Conservation (phyloP, 164 flowering plant genomes). For the Stephania cephalantha region DNA sequence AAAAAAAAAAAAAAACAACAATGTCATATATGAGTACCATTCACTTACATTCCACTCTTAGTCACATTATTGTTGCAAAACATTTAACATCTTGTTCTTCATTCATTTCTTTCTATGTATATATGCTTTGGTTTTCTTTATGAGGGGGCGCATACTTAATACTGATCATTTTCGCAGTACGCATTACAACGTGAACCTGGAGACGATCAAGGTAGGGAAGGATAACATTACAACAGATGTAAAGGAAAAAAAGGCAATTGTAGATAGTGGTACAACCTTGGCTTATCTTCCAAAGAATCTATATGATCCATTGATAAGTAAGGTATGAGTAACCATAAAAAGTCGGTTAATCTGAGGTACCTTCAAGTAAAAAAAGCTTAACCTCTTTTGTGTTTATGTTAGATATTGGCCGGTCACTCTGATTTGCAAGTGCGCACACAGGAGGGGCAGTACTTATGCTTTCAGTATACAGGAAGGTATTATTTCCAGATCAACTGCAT, state of each 20-base stretch:
- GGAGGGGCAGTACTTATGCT: slow-evolving; percentile 58
- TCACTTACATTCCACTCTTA: background rate
- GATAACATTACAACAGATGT: slow-evolving; percentile 51
- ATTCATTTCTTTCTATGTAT: slow-evolving; percentile 3
- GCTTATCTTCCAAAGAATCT: slow-evolving; percentile 65
- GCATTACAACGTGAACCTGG: slow-evolving; percentile 81
- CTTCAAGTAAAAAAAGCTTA: background rate
- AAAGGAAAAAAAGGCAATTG: slow-evolving; percentile 59
- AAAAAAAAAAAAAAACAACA: background rate
- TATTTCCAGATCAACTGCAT: background rate
- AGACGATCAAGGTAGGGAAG: slow-evolving; percentile 69
- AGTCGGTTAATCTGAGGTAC: slow-evolving; percentile 1
- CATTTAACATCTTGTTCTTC: background rate
- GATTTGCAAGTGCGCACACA: slow-evolving; percentile 43
- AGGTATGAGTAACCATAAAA: slow-evolving; percentile 23
- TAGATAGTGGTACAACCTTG: slow-evolving; percentile 95
- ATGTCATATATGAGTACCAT: background rate
- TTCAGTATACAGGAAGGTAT: slow-evolving; percentile 60
- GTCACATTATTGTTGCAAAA: background rate
- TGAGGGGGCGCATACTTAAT: slow-evolving; percentile 17
- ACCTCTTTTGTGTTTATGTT: background rate
- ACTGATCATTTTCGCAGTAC: slow-evolving; percentile 44
- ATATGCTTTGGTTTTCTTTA: slow-evolving; percentile 7
- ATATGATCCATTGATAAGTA: slow-evolving; percentile 38
- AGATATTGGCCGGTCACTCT: slow-evolving; percentile 48